phyloP scores from a whole-genome alignment of 139 green algal genomes.

The Haematococcus sp. region DNA sequence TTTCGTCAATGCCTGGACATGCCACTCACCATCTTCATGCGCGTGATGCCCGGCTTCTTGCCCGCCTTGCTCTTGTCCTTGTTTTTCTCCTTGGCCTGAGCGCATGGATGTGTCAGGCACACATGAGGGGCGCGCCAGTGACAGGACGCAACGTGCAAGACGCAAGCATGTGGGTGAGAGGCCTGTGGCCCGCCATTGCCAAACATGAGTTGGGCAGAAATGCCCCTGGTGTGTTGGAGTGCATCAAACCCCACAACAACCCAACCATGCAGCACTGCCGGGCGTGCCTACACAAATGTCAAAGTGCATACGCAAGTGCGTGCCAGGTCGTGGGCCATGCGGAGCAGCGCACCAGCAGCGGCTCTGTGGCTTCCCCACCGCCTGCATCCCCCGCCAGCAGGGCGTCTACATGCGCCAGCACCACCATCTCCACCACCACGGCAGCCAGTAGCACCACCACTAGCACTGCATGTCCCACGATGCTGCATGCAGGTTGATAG shows the following conservation, averaged over 20 bases:
- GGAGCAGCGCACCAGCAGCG: neutral
- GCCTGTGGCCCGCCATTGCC: no score
- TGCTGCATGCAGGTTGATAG: no score
- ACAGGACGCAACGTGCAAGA: no score
- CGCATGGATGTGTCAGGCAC: no score
- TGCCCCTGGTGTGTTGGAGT: no score
- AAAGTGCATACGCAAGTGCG: neutral
- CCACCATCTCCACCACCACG: constrained; percentile 12
- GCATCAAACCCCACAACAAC: no score
- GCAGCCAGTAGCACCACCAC: neutral
- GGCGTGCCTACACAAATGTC: no score
- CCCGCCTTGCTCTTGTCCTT: neutral
- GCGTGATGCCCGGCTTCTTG: neutral
- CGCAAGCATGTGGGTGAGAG: no score
- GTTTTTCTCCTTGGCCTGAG: neutral
- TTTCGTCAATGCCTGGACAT: neutral
- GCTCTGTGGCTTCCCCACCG: neutral
- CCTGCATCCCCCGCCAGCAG: neutral
- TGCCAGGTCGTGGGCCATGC: neutral
- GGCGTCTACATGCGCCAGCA: neutral
- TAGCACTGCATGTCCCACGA: constrained; percentile 5
- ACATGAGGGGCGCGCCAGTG: no score
- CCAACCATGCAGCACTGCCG: no score
- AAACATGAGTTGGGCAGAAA: no score
- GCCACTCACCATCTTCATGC: no score